Base-by-base conservation (phyloP, 441 rosid genomes). In the Syzygium syzygioides region DNA sequence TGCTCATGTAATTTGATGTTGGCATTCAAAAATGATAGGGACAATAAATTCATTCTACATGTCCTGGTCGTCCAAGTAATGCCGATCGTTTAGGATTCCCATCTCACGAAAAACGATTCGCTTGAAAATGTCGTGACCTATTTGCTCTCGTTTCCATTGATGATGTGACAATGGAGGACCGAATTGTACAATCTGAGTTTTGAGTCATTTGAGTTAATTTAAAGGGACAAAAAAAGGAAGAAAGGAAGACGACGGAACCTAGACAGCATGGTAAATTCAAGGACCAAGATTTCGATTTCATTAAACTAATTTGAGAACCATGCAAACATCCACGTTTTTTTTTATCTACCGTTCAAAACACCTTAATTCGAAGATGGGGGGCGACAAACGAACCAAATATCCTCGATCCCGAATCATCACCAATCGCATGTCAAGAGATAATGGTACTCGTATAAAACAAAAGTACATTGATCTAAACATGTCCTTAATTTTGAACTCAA, bases 321-420 rank as follows among this genome's bases (percentile, higher is more conserved):
- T 20, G 79, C 48, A 68, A 34, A 19, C 19, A 9, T 37, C 48
- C 26, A 9, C 68, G 28, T 6, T 13, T 5, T 13, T 13, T 17
- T 12, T 11, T 18, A 64, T n/a, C 20, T 64, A 30, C 18, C 25
- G 1, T 64, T 64, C 2, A 30, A 4, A 19, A 64, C 30, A 7
- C 20, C 23, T 11, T 3, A 0, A 15, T 32, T 34, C 0, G 5
- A 30, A 64, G 23, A 64, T 8, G 41, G 41, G 41, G 11, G 9
- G 41, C 23, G 0, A 8, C 76, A 7, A 30, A 64, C 13, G 9
- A 32, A 17, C 18, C 19, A 64, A 30, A 64, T 64, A 30, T 30
- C 41, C 6, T 64, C 1, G 1, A 1, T 2, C 12, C 6, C 3
- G 23, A 9, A 30, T 30, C 41, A 30, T 30, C 23, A 0, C 9